Percentiles rank a stretch among this genome's conserved stretches.
Conservation (phyloP, 2,329 filamentous ascomycete species). For the Tolypocladium ovalisporum region DNA sequence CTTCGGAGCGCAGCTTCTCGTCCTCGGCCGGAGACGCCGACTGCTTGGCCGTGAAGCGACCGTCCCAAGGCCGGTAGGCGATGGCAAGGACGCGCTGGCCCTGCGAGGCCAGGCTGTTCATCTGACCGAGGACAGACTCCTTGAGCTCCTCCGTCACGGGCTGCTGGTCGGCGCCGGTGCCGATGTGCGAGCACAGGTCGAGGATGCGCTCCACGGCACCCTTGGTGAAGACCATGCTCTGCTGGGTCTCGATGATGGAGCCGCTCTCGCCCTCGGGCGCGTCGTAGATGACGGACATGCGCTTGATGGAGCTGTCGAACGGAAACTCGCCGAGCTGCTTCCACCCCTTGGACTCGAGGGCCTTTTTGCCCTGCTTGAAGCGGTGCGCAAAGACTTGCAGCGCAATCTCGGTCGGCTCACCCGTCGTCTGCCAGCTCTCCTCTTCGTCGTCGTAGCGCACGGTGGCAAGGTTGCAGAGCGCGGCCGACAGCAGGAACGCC, state of each 20-base stretch:
- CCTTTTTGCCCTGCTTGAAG: constrained; percentile 48
- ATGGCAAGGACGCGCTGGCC: constrained; percentile 65
- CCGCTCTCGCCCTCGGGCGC: constrained; percentile 28
- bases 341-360: constrained; percentile 42
- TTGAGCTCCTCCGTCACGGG: constrained; percentile 40
- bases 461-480: constrained; percentile 56
- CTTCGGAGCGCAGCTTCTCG: constrained; percentile 40
- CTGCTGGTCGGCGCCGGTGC: constrained; percentile 28
- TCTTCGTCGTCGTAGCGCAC: constrained; percentile 44
- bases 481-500: constrained; percentile 42
- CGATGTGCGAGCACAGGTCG: constrained; percentile 41
- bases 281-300: constrained; percentile 67
- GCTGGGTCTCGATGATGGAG: constrained; percentile 26
- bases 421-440: constrained; percentile 52
- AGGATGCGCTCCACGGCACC: constrained; percentile 51
- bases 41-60: constrained; percentile 30
- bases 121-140: constrained; percentile 38
- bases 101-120: constrained; percentile 50
- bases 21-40: constrained; percentile 24
- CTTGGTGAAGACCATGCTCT: constrained; percentile 49
- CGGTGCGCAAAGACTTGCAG: constrained; percentile 65
- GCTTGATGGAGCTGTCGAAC: constrained; percentile 70
- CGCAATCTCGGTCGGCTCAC: constrained; percentile 66
- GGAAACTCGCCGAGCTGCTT: constrained; percentile 59
- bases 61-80: constrained; percentile 50